Evolutionary conservation across 148 eudicot species (phyloP).

Genomic region (Vaccinium darrowii): DNA sequence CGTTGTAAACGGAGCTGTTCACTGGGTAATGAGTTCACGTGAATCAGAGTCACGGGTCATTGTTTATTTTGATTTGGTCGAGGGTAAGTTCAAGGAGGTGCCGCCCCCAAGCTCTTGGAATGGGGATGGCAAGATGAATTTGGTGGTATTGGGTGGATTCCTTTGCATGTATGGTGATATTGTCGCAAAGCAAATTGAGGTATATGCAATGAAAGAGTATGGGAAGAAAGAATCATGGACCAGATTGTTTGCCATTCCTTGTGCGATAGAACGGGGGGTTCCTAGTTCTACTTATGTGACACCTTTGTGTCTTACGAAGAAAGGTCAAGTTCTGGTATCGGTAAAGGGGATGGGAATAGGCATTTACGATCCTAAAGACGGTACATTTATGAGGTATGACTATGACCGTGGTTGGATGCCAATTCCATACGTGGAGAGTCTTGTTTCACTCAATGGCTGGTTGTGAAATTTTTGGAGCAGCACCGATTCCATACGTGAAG

Average conservation of each 20-base stretch:
- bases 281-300: neutral
- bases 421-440: neutral
- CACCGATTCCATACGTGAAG: no score
- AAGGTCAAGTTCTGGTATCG: neutral
- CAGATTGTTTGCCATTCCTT: neutral
- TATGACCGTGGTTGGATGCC: neutral
- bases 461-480: neutral
- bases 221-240: neutral
- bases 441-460: neutral
- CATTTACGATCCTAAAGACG: conserved; percentile 1
- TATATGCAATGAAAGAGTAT: neutral
- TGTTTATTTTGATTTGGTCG: neutral
- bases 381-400: neutral
- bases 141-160: neutral
- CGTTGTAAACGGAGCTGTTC: neutral
- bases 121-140: neutral
- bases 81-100: neutral
- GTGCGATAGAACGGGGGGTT: neutral
- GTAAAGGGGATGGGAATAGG: neutral
- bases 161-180: neutral
- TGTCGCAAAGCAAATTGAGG: neutral
- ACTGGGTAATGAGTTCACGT: no score
- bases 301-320: neutral
- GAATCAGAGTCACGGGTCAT: neutral
- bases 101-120: neutral